Base-by-base conservation (phyloP, 352 stramenopile species). In the Pythium brassicae region DNA sequence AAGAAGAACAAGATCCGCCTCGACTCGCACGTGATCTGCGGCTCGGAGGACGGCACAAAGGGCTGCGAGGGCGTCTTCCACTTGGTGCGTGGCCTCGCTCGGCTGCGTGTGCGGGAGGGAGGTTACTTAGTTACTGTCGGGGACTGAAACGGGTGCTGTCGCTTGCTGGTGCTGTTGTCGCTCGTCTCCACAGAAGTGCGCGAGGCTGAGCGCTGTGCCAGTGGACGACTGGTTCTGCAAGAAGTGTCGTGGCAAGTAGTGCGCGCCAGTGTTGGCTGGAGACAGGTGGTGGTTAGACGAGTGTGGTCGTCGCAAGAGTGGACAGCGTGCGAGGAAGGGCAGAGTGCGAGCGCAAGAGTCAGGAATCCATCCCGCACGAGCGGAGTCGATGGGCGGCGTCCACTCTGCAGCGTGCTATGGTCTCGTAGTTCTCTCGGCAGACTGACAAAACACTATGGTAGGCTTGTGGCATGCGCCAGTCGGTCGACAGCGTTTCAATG, bases 161-260 rank as follows among this genome's bases (percentile, higher is more conserved):
- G n/a, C 47, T 20, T 29, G 35, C n/a, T n/a, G n/a, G n/a, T n/a
- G 32, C 32, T 43, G 44, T 48, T 4, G 39, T 19, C 42, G 47
- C 27, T 42, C 35, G n/a, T 37, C 32, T 7, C 32, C 8, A 37
- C 75, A 96, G 86, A 94, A 96, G 86, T 96, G 86, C 54, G 87
- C 80, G 1, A 86, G 86, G 61, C 68, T 96, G 11, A 68, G 69
- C 9, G 68, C 69, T 54, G 83, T 96, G 23, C 87, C 87, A 2
- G 83, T 78, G 20, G 83, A 92, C 26, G 87, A 96, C 63, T 96
- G 87, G 87, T 96, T 92, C 63, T 96, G 87, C 68, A 87, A 81
- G 43, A 83, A 86, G 50, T 92, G 81, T 51, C 69, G 71, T 32
- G 39, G 39, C 39, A 45, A 47, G 42, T 19, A 27, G 42, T 23